phyloP scores from a whole-genome alignment of 2,329 filamentous ascomycete species.

The Shiraia sp. region DNA sequence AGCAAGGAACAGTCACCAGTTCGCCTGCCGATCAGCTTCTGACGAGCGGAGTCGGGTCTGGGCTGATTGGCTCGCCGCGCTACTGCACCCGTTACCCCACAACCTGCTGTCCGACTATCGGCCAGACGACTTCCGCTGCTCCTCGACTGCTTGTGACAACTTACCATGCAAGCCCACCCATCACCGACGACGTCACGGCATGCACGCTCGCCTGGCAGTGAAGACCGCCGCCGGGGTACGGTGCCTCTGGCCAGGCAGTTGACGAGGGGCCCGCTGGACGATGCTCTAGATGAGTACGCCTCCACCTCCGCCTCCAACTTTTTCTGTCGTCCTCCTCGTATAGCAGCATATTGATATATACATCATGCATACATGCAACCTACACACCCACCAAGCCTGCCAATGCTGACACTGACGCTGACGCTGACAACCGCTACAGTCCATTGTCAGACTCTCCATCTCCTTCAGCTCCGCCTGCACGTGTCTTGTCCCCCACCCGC shows the following conservation, averaged over 20 bases:
- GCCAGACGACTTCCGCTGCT: too few relatives aligned
- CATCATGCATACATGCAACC: slow-evolving; percentile 1
- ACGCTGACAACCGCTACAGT: slow-evolving; percentile 21
- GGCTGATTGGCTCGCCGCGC: slow-evolving; percentile 17
- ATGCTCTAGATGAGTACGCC: slow-evolving; percentile 70
- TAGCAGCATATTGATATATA: too few relatives aligned
- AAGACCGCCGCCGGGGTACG: too few relatives aligned
- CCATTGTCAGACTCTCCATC: slow-evolving; percentile 20
- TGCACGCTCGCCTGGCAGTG: too few relatives aligned
- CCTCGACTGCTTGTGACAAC: too few relatives aligned
- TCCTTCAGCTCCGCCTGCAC: slow-evolving; percentile 15
- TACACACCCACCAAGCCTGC: background rate
- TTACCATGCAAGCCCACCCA: too few relatives aligned
- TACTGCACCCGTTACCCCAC: slow-evolving; percentile 8
- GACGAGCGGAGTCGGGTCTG: background rate
- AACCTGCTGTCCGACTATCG: background rate
- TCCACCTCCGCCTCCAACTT: background rate
- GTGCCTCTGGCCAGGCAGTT: slow-evolving; percentile 64
- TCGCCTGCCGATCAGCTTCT: background rate
- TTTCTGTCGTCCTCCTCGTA: background rate
- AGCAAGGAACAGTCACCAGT: slow-evolving; percentile 10
- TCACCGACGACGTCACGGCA: too few relatives aligned
- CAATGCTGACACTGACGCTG: too few relatives aligned
- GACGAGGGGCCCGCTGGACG: slow-evolving; percentile 75
- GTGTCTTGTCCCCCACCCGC: slow-evolving; percentile 26